A percentile compares a stretch with the other conserved stretches of the same genome.
Evolutionary conservation across 345 rosid genomes (phyloP).

Genomic region (Brassica carinata): DNA sequence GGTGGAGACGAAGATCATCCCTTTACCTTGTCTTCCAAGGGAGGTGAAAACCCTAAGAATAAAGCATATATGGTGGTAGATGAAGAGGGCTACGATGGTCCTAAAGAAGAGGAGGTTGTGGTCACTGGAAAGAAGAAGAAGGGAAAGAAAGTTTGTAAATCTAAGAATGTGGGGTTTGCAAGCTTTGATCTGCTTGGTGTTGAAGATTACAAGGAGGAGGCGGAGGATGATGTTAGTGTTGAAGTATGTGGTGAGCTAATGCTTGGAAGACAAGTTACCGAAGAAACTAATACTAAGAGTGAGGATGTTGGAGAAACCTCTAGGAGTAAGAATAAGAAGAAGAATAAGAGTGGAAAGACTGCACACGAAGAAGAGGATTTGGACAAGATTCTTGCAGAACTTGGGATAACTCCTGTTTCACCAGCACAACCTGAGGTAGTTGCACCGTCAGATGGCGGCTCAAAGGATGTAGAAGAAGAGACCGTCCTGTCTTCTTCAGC

Average conservation of each 20-base stretch:
- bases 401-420: slow-evolving; percentile 52
- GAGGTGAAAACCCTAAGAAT: slow-evolving; percentile 65
- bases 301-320: slow-evolving; percentile 57
- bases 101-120: slow-evolving; percentile 38
- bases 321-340: slow-evolving; percentile 68
- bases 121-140: slow-evolving; percentile 62
- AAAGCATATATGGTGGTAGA: slow-evolving; percentile 41
- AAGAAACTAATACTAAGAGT: slow-evolving; percentile 37
- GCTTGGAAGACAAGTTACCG: slow-evolving; percentile 36
- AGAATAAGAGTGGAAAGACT: slow-evolving; percentile 79
- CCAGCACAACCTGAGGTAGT: slow-evolving; percentile 48
- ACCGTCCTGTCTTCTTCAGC: slow-evolving; percentile 68
- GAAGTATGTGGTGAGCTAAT: slow-evolving; percentile 37
- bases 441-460: slow-evolving; percentile 40
- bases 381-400: slow-evolving; percentile 91
- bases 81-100: slow-evolving; percentile 16
- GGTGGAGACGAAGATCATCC: slow-evolving; percentile 60
- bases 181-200: slow-evolving; percentile 50
- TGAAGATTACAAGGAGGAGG: slow-evolving; percentile 39
- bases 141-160: slow-evolving; percentile 37
- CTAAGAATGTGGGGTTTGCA: slow-evolving; percentile 41
- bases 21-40: slow-evolving; percentile 40
- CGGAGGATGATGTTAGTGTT: slow-evolving; percentile 40
- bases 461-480: slow-evolving; percentile 74
- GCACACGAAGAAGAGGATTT: slow-evolving; percentile 90